Evolutionary conservation across 805 yeast genomes (phyloP).

Genomic region (Maudiozyma serrabonitensis): DNA sequence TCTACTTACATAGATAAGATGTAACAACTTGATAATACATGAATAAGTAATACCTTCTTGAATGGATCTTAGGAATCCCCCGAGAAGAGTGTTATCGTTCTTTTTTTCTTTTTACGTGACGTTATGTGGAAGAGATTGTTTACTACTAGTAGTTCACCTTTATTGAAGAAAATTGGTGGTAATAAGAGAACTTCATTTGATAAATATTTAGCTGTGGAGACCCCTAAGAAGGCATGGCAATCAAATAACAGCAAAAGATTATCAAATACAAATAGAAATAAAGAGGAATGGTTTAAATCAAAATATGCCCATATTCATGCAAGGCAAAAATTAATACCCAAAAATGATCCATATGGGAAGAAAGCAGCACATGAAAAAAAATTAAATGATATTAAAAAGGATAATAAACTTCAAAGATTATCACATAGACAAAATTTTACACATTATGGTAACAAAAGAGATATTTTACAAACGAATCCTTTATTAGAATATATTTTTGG

Average conservation of each 20-base stretch:
- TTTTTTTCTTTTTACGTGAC: too few relatives aligned
- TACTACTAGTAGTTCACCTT: not conserved
- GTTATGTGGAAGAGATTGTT: not conserved
- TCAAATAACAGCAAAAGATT: not conserved
- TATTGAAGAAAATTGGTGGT: not conserved
- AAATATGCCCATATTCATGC: constrained; percentile 65
- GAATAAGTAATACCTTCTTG: too few relatives aligned
- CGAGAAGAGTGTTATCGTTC: too few relatives aligned
- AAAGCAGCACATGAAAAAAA: constrained; percentile 1
- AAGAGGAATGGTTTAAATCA: constrained; percentile 50
- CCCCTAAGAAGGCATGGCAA: constrained; percentile 50
- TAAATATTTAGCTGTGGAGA: not conserved
- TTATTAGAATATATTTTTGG: constrained; percentile 67
- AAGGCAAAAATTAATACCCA: constrained; percentile 23
- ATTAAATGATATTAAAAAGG: not conserved
- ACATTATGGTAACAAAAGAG: not conserved
- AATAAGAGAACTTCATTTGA: not conserved
- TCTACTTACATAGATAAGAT: too few relatives aligned
- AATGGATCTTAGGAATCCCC: too few relatives aligned
- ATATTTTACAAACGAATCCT: constrained; percentile 33
- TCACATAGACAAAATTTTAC: constrained; percentile 4
- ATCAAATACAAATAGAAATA: constrained; percentile 41
- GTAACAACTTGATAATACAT: too few relatives aligned
- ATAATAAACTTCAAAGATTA: constrained; percentile 4
- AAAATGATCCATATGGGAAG: constrained; percentile 7